Evolutionary conservation across 2,329 filamentous ascomycete species (phyloP), one percentile per base, ranked within the genome.

Genomic region (Trichoderma breve): DNA sequence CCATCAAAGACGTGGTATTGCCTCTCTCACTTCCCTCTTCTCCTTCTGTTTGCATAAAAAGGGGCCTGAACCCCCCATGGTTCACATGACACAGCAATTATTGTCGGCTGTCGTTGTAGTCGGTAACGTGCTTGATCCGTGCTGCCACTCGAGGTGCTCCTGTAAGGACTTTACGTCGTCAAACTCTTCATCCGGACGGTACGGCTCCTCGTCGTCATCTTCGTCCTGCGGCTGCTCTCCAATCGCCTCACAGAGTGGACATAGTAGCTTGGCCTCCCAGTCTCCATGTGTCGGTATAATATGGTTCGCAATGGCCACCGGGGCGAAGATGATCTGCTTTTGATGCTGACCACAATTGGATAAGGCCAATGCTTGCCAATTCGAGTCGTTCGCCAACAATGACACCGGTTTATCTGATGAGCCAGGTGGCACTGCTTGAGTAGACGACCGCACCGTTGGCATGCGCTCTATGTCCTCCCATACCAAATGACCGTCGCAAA

Each of bases 301-400:
- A 77, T 90, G 88, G 78, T 88, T 90, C 36, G 87, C 87, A 58
- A 90, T 85, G 39, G 86, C 87, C 28, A 89, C 79, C 2, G 88
- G 87, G 55, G 87, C 85, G 75, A 88, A 89, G 0, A 90, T 82
- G 34, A 90, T 78, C 24, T 81, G 83, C 78, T 88, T 89, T 69
- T 84, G 81, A 70, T 82, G 80, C 11, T 81, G 80, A 4, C 76
- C 80, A n/a, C 82, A 82, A 15, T 79, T 72, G 1, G 81, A 80
- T 43, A 83, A 80, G 0, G 83, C 86, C 0, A 80, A 83, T 11
- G 88, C 86, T 74, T 88, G 86, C 88, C 88, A 90, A 74, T 85
- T 83, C 4, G 84, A 81, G 47, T 77, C 77, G 39, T 78, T 76
- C 12, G 51, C 55, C 21, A 67, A 51, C 28, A 73, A 60, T 21